Evolutionary conservation across 441 rosid species (phyloP).

Genomic region (Raphanus hybrid): DNA sequence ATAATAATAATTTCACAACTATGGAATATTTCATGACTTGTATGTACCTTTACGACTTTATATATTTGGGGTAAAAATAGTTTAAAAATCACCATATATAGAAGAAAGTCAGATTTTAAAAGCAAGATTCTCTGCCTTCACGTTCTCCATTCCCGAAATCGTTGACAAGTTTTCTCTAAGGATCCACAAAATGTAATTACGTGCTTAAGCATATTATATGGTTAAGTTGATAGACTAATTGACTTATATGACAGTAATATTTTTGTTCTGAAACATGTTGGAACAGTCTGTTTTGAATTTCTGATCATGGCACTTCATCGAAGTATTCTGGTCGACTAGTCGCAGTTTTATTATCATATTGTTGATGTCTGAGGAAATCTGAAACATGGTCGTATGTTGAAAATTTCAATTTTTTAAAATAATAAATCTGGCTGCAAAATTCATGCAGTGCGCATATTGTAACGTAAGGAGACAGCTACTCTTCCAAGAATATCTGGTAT

Average conservation of each 20-base stretch:
- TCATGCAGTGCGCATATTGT: slow-evolving; percentile 44
- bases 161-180: slow-evolving; percentile 29
- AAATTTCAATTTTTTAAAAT: slow-evolving; percentile 10
- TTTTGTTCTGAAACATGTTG: background rate
- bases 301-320: slow-evolving; percentile 31
- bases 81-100: background rate
- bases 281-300: background rate
- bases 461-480: slow-evolving; percentile 36
- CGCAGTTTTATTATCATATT: slow-evolving; percentile 22
- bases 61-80: background rate
- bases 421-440: slow-evolving; percentile 20
- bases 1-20: background rate
- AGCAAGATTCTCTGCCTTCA: slow-evolving; percentile 32
- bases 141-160: slow-evolving; percentile 34
- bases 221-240: slow-evolving; percentile 24
- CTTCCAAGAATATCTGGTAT: slow-evolving; percentile 44
- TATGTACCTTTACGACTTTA: background rate
- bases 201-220: slow-evolving; percentile 39
- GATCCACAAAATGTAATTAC: slow-evolving; percentile 24
- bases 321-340: slow-evolving; percentile 28
- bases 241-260: background rate
- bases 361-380: slow-evolving; percentile 5
- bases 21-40: background rate
- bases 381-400: slow-evolving; percentile 32
- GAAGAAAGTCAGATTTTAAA: slow-evolving; percentile 20